Conservation (phyloP, 1,139 yeast genomes). For the Yamadazyma blattariae region DNA sequence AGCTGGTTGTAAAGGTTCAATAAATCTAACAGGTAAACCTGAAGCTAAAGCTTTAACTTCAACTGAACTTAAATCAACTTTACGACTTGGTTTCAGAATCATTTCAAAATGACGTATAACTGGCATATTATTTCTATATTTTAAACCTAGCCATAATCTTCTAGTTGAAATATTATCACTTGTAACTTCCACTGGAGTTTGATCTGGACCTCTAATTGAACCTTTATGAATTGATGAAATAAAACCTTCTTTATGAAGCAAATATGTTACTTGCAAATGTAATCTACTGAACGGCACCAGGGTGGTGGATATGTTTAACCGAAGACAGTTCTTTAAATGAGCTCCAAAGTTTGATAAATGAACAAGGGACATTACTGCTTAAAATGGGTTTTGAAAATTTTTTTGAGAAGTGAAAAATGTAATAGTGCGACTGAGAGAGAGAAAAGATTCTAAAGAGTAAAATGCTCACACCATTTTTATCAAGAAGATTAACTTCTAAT, state of each 20-base stretch:
- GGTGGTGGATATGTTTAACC: slow-evolving; percentile 72
- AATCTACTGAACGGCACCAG: slow-evolving; percentile 81
- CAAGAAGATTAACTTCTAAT: too few relatives aligned
- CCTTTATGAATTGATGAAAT: slow-evolving; percentile 84
- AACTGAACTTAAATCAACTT: slow-evolving; percentile 57
- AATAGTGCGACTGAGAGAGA: background rate
- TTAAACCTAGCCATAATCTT: slow-evolving; percentile 87
- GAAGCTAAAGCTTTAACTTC: slow-evolving; percentile 74
- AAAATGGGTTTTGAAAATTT: slow-evolving; percentile 5
- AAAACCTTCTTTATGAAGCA: slow-evolving; percentile 88
- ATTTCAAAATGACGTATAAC: slow-evolving; percentile 71
- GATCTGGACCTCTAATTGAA: slow-evolving; percentile 86
- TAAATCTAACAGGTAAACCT: slow-evolving; percentile 72
- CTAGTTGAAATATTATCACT: slow-evolving; percentile 85
- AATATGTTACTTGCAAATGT: slow-evolving; percentile 79
- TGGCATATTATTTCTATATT: slow-evolving; percentile 78
- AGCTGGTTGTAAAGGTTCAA: slow-evolving; percentile 85
- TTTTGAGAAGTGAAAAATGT: background rate
- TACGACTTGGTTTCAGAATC: slow-evolving; percentile 82
- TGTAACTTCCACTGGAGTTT: slow-evolving; percentile 70
- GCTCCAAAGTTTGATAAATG: slow-evolving; percentile 83
- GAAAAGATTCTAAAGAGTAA: too few relatives aligned
- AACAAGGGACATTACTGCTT: slow-evolving; percentile 72
- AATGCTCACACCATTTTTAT: too few relatives aligned
- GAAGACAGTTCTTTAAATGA: slow-evolving; percentile 83